These are phyloP conservation scores for Gaeumannomyces tritici DNA, from an alignment of 2,329 filamentous ascomycete species.

Conservation along the genomic window DNA sequence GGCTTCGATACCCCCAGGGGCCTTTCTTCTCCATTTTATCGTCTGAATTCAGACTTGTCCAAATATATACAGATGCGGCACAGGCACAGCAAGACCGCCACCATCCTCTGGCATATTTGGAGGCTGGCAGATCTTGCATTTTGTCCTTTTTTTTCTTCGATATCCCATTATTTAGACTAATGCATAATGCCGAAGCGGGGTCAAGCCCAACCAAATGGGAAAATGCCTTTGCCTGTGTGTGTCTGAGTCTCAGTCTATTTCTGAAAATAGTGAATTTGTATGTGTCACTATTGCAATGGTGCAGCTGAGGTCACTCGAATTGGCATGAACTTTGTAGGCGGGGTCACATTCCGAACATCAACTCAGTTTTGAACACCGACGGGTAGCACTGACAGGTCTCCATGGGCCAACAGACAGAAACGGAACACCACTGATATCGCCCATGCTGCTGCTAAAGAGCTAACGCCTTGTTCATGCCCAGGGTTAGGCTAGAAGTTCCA, in stretches of 20 bases:
- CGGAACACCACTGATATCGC: background rate
- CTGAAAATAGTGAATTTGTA: too few relatives aligned
- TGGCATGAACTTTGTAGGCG: background rate
- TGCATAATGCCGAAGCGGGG: background rate
- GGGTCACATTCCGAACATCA: background rate
- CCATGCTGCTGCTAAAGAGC: background rate
- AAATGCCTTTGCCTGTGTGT: background rate
- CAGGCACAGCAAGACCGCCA: background rate
- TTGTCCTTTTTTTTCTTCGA: background rate
- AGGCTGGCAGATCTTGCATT: background rate
- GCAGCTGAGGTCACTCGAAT: background rate
- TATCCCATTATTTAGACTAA: background rate
- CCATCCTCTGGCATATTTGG: background rate
- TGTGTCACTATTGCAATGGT: too few relatives aligned
- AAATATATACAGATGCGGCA: background rate
- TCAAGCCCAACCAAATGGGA: background rate
- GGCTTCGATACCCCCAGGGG: background rate
- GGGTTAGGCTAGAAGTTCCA: too few relatives aligned
- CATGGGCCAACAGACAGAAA: background rate
- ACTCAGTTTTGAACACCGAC: too few relatives aligned
- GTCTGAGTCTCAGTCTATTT: too few relatives aligned
- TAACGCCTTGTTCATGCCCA: too few relatives aligned
- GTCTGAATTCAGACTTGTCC: background rate
- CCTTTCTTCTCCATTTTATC: background rate
- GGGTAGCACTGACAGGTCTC: too few relatives aligned